These are phyloP conservation scores for Calonectria leucothoes DNA, from an alignment of 2,329 filamentous ascomycete genomes.

Conservation along the genomic window DNA sequence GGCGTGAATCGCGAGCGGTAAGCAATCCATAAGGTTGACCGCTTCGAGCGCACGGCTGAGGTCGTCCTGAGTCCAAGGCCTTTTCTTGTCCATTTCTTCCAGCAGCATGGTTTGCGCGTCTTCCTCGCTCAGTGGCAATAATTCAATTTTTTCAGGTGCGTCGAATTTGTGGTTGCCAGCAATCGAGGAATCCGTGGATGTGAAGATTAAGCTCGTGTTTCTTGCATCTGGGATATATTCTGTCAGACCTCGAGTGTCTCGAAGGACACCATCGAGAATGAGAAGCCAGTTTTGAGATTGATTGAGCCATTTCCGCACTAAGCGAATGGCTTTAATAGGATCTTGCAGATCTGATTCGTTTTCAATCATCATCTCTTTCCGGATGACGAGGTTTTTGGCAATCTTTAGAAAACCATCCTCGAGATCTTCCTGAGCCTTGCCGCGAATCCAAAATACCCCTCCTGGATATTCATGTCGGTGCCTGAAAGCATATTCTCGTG, in stretches of 20 bases:
- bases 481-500: slow-evolving; percentile 39
- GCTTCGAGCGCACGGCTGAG: slow-evolving; percentile 31
- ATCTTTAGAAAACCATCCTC: slow-evolving; percentile 40
- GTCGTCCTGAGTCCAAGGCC: slow-evolving; percentile 37
- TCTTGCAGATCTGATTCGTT: slow-evolving; percentile 31
- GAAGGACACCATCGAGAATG: slow-evolving; percentile 37
- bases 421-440: slow-evolving; percentile 39
- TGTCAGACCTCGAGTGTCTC: slow-evolving; percentile 30
- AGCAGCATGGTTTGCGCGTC: slow-evolving; percentile 32
- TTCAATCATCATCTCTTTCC: slow-evolving; percentile 23
- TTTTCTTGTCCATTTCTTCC: slow-evolving; percentile 38
- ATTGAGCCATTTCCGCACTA: slow-evolving; percentile 37
- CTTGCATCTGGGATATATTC: slow-evolving; percentile 34
- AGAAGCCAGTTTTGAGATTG: slow-evolving; percentile 37
- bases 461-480: slow-evolving; percentile 35
- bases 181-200: slow-evolving; percentile 39
- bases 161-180: slow-evolving; percentile 38
- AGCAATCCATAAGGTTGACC: slow-evolving; percentile 32
- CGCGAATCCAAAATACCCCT: slow-evolving; percentile 40
- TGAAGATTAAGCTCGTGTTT: slow-evolving; percentile 39
- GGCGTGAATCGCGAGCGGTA: slow-evolving; percentile 36
- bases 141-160: slow-evolving; percentile 37
- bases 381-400: slow-evolving; percentile 30
- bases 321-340: slow-evolving; percentile 24
- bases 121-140: slow-evolving; percentile 30